Base-by-base conservation (phyloP, 192 early-diverging fungal species). In the Linnemannia hyalina region DNA sequence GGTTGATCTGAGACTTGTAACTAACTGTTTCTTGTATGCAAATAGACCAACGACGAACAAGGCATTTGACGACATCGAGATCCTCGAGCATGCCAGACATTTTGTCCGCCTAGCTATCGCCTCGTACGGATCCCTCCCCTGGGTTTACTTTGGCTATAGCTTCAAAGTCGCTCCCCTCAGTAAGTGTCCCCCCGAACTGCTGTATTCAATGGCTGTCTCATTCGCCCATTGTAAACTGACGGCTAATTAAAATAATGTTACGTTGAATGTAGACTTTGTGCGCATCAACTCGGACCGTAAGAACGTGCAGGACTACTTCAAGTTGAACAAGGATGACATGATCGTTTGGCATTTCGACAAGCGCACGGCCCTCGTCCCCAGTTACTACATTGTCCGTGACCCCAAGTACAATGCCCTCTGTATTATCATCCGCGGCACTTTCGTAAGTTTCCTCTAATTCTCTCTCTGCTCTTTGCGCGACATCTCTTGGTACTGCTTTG, bases 341-440 rank as follows among this genome's bases (percentile, higher is more conserved):
- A 87, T 89, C 38, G 77, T 82, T 4, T 89, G 88, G 88, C 84
- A 89, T 35, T 89, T 87, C 52, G 88, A 83, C 47, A 82, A 87
- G 63, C 73, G 81, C 2, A 78, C 85, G 4, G 88, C 85, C 4
- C 80, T 87, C 23, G 85, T 87, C 18, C 88, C 88, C 1, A 87
- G 81, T 26, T 89, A 89, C 55, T 87, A 87, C 63, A 85, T 89
- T 63, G 78, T 89, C 16, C 78, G 82, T 26, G 88, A 89, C 36
- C 88, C 88, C 38, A 81, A 86, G 22, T 87, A 77, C 49, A 87
- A 89, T 71, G 75, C 81, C 1, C 85, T 89, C 29, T 82, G 85
- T 15, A 87, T 89, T 44, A 84, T 83, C 22, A 89, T 89, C 55
- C 75, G 88, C 23, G 88, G 88, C 26, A 87, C 88, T 1, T 84